These are phyloP conservation scores for Cucurbitaria berberidis DNA, from an alignment of 2,329 filamentous ascomycete species.

Conservation along the genomic window DNA sequence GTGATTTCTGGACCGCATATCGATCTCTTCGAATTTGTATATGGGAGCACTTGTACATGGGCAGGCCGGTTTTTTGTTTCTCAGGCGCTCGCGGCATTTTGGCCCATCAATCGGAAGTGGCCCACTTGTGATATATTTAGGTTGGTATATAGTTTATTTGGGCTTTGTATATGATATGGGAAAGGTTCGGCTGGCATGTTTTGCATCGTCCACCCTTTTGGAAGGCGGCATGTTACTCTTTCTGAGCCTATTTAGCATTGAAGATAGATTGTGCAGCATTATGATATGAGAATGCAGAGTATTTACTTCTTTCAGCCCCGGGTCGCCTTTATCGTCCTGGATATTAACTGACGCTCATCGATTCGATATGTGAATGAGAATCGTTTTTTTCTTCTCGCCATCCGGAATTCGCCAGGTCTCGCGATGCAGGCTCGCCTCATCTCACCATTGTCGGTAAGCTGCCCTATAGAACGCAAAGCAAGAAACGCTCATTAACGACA, in stretches of 20 bases:
- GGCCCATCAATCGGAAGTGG: background rate
- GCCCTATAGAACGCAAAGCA: no score
- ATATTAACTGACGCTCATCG: background rate
- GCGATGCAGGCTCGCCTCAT: no score
- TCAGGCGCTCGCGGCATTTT: background rate
- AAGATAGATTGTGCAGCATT: constrained; percentile 7
- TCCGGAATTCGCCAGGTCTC: no score
- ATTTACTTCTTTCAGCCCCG: background rate
- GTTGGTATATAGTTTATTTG: background rate
- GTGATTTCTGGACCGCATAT: constrained; percentile 7
- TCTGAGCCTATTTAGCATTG: background rate
- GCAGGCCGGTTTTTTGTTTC: background rate
- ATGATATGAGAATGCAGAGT: constrained; percentile 1
- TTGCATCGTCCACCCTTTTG: background rate
- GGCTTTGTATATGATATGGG: constrained; percentile 8
- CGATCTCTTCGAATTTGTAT: constrained; percentile 17
- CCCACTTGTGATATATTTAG: background rate
- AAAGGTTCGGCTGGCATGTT: background rate
- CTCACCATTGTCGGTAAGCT: no score
- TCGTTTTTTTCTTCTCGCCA: no score
- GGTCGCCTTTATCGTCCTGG: background rate
- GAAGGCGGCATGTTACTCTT: background rate
- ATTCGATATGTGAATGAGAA: background rate
- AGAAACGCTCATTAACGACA: no score
- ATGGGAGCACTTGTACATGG: constrained; percentile 15